Percentiles rank a stretch among this genome's conserved stretches.
Evolutionary conservation across 23 red algal genomes (phyloP).

Genomic region (Gracilaria domingensis): DNA sequence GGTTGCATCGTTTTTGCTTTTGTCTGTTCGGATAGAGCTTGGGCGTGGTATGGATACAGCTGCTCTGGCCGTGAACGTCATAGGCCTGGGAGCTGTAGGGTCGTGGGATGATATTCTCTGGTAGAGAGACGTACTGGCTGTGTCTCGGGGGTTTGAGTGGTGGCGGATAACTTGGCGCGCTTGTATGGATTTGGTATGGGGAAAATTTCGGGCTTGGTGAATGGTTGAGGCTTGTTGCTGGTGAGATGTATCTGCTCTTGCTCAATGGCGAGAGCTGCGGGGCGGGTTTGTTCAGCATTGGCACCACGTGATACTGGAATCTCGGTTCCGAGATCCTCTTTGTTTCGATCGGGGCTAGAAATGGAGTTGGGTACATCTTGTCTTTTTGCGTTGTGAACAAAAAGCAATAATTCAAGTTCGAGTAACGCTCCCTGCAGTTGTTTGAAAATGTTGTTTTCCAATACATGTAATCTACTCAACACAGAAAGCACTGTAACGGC

Average conservation of each 20-base stretch:
- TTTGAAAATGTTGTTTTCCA: constrained; percentile 43
- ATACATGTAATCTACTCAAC: constrained; percentile 37
- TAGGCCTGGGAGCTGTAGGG: background rate
- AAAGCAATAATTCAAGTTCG: constrained; percentile 33
- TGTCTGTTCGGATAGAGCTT: background rate
- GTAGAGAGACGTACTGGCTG: background rate
- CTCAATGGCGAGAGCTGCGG: background rate
- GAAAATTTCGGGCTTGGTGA: background rate
- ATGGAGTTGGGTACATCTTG: background rate
- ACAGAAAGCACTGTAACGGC: constrained; percentile 38
- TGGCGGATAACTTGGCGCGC: background rate
- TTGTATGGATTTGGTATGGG: background rate
- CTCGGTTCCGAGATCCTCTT: constrained; percentile 40
- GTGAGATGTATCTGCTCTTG: background rate
- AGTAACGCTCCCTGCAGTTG: constrained; percentile 28
- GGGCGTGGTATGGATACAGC: background rate
- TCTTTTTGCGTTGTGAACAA: background rate
- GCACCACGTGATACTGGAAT: background rate
- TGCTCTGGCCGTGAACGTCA: background rate
- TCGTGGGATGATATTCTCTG: background rate
- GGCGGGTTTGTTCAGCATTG: background rate
- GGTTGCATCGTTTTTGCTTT: background rate
- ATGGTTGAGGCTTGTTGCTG: background rate
- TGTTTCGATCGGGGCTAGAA: background rate
- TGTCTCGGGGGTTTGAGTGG: background rate